Base-by-base conservation (phyloP, 495 filamentous ascomycete genomes). In the Penicillium nucicola region DNA sequence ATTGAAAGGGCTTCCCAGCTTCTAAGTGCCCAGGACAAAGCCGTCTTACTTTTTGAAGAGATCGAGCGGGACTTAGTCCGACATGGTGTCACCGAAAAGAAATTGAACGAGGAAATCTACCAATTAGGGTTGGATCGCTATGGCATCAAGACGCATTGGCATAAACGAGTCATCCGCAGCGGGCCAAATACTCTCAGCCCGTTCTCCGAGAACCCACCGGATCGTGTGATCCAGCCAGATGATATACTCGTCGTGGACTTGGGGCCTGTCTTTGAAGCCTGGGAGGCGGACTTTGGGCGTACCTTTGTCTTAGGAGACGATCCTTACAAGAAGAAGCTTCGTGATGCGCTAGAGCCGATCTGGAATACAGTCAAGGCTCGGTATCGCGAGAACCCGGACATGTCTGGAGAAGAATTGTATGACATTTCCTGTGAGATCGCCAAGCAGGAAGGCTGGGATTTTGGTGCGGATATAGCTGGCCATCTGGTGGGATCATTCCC, bases 241-340 rank as follows among this genome's bases (percentile, higher is more conserved):
- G 75, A 80, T 42, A 78, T 78, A 44, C 59, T 80, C 0, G 70
- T 75, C 33, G 68, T 78, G 14, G 75, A 79, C 34, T 56, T 80
- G 7, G 77, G 76, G 0, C 75, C 76, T 1, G 76, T 80, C 6
- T 78, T 79, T 50, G 76, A 77, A 41, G 67, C 62, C 5, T 80
- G 70, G 70, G 76, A 80, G 49, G 77, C 76, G 11, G 77, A 80
- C 47, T 75, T 77, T 40, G 74, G 75, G 10, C 71, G 74, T 32
- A 76, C 73, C 3, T 76, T 66, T 37, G 75, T 80, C 1, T 62
- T 80, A 0, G 75, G 77, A 4, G 47, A 72, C 32, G 74, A 80
- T 28, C 69, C 71, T 13, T 37, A 62, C 9, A 78, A 78, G 61
- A 55, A 61, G 23, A 55, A 55, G 23, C 54, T 80, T 6, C 69